A percentile compares a stretch with the other conserved stretches of the same genome.
phyloP scores from a whole-genome alignment of 139 green algal genomes.

The Nannochloris sp. region DNA sequence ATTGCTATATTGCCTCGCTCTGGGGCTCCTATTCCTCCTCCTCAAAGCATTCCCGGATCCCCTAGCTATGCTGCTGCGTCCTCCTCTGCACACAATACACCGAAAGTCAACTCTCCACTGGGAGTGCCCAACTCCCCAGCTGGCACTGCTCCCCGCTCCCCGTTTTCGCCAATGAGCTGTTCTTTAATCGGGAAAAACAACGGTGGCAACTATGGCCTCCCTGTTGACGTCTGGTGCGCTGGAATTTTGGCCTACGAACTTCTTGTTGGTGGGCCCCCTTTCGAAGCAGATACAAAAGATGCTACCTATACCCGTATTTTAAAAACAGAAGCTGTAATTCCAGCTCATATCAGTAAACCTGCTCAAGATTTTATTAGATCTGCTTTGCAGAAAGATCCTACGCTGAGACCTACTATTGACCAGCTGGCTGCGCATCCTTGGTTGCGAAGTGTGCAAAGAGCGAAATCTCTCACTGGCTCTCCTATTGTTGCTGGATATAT shows the following conservation, averaged over 20 bases:
- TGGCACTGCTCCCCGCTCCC: too few relatives aligned
- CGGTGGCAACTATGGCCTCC: conserved; percentile 29
- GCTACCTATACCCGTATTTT: conserved; percentile 36
- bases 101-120: neutral
- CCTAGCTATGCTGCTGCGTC: neutral
- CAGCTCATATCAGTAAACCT: conserved; percentile 15
- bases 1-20: conserved; percentile 12
- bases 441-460: neutral
- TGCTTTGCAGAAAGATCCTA: conserved; percentile 25
- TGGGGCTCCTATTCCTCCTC: neutral
- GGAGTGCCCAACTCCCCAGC: neutral
- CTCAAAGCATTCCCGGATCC: neutral
- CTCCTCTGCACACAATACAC: neutral
- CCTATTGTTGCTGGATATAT: too few relatives aligned
- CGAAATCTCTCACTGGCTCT: neutral
- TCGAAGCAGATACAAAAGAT: conserved; percentile 33
- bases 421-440: too few relatives aligned
- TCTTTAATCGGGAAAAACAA: neutral
- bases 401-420: conserved; percentile 28
- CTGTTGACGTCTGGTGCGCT: conserved; percentile 82
- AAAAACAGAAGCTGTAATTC: conserved; percentile 15
- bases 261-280: conserved; percentile 38
- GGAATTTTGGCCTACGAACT: conserved; percentile 51
- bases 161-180: neutral
- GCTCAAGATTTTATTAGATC: conserved; percentile 33